Percentiles rank a stretch among this genome's conserved stretches.
phyloP scores from a whole-genome alignment of 1,284 basidiomycete species.

The Porodaedalea pini region DNA sequence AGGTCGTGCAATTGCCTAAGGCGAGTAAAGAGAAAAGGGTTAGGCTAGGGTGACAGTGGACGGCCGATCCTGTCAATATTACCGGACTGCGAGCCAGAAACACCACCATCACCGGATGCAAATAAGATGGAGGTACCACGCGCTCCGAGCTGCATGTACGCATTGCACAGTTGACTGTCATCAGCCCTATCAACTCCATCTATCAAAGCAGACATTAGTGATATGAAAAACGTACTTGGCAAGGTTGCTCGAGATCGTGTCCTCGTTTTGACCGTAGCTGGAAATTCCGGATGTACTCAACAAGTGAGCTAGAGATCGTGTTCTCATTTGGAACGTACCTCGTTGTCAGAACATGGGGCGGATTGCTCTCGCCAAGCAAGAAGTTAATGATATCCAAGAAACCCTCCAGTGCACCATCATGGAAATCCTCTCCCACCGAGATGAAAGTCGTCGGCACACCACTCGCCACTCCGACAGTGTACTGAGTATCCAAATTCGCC shows the following conservation, averaged over 20 bases:
- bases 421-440: constrained; percentile 23
- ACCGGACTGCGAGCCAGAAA: constrained; percentile 31
- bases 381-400: constrained; percentile 36
- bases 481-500: constrained; percentile 37
- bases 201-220: background rate
- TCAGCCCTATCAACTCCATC: background rate
- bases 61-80: too few relatives aligned
- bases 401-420: constrained; percentile 23
- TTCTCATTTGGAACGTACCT: constrained; percentile 28
- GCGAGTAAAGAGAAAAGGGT: too few relatives aligned
- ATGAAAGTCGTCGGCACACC: constrained; percentile 26
- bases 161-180: constrained; percentile 34
- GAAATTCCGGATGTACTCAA: constrained; percentile 22
- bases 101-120: constrained; percentile 39
- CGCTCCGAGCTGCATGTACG: constrained; percentile 34
- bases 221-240: constrained; percentile 25
- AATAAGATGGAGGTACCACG: constrained; percentile 38
- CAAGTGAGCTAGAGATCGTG: constrained; percentile 25
- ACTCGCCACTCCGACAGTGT: constrained; percentile 32
- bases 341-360: constrained; percentile 32
- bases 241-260: constrained; percentile 25
- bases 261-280: constrained; percentile 29
- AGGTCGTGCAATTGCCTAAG: constrained; percentile 30
- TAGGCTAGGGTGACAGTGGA: too few relatives aligned
- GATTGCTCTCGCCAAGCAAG: constrained; percentile 26